These are phyloP conservation scores for Saposhnikovia divaricata DNA, from an alignment of 129 eudicot species.

Conservation along the genomic window DNA sequence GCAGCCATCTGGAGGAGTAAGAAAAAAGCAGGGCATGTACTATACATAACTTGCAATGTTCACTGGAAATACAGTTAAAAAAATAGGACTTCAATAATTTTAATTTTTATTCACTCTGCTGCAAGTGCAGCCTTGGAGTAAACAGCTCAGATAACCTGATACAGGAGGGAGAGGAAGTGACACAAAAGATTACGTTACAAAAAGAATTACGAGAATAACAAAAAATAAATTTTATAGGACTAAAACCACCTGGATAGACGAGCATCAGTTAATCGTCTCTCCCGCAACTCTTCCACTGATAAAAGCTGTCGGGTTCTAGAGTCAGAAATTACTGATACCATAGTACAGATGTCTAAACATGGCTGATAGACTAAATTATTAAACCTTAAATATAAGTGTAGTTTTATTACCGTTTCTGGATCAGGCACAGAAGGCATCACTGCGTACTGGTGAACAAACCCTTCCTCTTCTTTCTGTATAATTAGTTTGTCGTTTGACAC, in stretches of 20 bases:
- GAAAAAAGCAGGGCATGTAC: no score
- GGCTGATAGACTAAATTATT: not conserved
- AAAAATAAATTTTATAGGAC: no score
- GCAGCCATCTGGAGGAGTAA: no score
- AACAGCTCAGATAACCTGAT: not conserved
- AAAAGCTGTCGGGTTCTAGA: conserved; percentile 49
- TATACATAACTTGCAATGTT: not conserved
- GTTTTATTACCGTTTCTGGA: conserved; percentile 64
- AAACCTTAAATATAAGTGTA: not conserved
- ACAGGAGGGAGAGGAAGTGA: not conserved
- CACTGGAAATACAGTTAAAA: not conserved
- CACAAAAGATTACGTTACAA: not conserved
- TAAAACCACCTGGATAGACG: conserved; percentile 69
- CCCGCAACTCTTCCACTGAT: conserved; percentile 88
- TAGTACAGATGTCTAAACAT: not conserved
- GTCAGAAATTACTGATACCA: conserved; percentile 9
- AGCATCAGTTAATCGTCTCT: conserved; percentile 83
- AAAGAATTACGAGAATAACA: not conserved
- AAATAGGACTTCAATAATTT: not conserved
- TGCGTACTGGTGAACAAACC: conserved; percentile 77
- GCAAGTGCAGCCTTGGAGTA: not conserved
- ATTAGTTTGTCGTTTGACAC: conserved; percentile 1
- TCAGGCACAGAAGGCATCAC: conserved; percentile 69
- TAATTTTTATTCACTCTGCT: not conserved
- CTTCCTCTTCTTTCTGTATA: conserved; percentile 71